These are phyloP conservation scores for Leucosporidium yakuticum DNA, from an alignment of 768 basidiomycete species.

Conservation along the genomic window DNA sequence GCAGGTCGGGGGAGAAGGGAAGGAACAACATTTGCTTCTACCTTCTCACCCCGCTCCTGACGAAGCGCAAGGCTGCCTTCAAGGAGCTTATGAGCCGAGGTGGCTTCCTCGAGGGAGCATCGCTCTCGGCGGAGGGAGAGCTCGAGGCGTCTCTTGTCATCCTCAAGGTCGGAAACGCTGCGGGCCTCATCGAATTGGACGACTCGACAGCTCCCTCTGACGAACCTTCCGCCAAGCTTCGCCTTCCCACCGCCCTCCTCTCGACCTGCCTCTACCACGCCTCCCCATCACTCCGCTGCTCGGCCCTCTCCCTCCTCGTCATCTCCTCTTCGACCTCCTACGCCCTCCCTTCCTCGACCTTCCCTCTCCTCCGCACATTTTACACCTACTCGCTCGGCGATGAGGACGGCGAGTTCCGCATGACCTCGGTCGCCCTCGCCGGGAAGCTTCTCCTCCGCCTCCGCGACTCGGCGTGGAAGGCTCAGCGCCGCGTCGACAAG, in stretches of 20 bases:
- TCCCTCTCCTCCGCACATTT: constrained; percentile 22
- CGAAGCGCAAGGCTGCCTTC: constrained; percentile 10
- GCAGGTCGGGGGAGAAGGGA: background rate
- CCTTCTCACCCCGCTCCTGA: constrained; percentile 12
- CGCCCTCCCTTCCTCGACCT: constrained; percentile 11
- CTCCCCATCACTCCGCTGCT: constrained; percentile 21
- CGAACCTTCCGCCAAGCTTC: background rate
- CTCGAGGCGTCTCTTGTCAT: constrained; percentile 23
- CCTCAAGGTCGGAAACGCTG: constrained; percentile 24
- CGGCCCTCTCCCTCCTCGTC: constrained; percentile 30
- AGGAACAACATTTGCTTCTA: constrained; percentile 18
- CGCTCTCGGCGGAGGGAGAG: constrained; percentile 7
- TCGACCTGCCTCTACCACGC: constrained; percentile 13
- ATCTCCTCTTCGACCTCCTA: constrained; percentile 7
- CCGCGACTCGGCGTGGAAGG: constrained; percentile 25
- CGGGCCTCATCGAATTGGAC: constrained; percentile 23
- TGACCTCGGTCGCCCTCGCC: constrained; percentile 16
- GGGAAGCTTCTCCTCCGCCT: constrained; percentile 30
- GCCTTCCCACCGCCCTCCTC: constrained; percentile 20
- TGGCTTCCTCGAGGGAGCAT: constrained; percentile 3
- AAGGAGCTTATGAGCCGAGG: constrained; percentile 1
- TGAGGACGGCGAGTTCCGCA: constrained; percentile 27
- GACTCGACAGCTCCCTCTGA: background rate
- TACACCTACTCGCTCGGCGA: constrained; percentile 29
- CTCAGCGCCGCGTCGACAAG: constrained; percentile 5